Evolutionary conservation across 768 basidiomycete genomes (phyloP), one percentile per base, ranked within the genome.

Genomic region (Brasilioporus rufonigricans): DNA sequence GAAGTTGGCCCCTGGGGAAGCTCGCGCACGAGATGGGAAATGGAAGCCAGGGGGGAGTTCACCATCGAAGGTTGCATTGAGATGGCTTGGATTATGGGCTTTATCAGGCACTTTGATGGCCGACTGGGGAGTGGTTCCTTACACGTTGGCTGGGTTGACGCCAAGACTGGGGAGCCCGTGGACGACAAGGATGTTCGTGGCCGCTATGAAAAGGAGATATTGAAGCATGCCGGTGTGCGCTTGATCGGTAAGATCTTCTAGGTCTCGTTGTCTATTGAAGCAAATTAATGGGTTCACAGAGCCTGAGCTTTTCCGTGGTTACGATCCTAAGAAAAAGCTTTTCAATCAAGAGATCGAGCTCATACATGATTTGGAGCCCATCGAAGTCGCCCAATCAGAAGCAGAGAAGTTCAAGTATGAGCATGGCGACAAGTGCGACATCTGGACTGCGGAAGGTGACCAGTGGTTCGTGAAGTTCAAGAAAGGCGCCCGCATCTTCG

Each of bases 81-180:
- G 76, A 96, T 99, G 91, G 95, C 96, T 3, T 99, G 96, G 95
- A 87, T 98, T 73, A 98, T 95, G 92, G 96, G 97, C 39, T 85
- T 83, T 75, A 97, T 98, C 82, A 97, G 95, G 73, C 94, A 99
- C 77, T 96, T 98, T 73, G 92, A 99, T 61, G 97, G 97, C 18
- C 93, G 93, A 54, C 81, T 98, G 62, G 94, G 96, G 76, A 85
- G 90, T 62, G 93, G 93, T 41, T 83, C 90, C 31, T 79, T 96
- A 31, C 89, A 98, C 66, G 96, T 99, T 62, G 97, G 97, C 32
- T 99, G 97, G 97, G 94, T 98, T 46, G 96, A 98, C 66, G 85
- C 86, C 67, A 96, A 97, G 79, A 84, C 89, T 14, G 82, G 77
- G 41, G 95, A 98, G 59, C 93, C 97, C 8, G 88, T 99, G 33